phyloP scores from a whole-genome alignment of 345 rosid species.

The Clarkia xantiana region DNA sequence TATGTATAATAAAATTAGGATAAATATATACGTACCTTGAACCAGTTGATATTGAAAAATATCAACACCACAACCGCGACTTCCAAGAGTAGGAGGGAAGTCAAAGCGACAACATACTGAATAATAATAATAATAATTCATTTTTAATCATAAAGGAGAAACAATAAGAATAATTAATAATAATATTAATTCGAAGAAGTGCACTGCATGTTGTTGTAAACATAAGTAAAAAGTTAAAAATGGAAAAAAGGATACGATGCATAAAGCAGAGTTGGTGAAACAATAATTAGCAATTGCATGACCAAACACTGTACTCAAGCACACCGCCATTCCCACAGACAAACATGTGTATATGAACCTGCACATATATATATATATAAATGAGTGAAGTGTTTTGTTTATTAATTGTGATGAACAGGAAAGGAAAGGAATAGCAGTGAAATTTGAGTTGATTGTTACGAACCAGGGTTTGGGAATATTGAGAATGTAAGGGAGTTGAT shows the following conservation, averaged over 20 bases:
- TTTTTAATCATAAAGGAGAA: constrained; percentile 18
- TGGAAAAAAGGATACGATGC: constrained; percentile 30
- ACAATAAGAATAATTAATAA: neutral
- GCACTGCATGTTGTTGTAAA: too few species aligned
- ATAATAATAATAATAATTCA: too few species aligned
- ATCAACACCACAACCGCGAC: constrained; percentile 17
- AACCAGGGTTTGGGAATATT: constrained; percentile 39
- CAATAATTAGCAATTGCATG: constrained; percentile 17
- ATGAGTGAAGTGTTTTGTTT: too few species aligned
- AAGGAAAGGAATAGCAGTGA: neutral
- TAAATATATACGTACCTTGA: constrained; percentile 30
- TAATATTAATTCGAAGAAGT: neutral
- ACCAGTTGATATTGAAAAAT: constrained; percentile 37
- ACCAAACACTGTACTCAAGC: constrained; percentile 36
- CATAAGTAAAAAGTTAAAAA: neutral
- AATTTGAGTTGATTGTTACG: neutral
- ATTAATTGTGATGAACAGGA: neutral
- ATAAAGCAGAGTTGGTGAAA: constrained; percentile 20
- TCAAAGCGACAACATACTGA: constrained; percentile 25
- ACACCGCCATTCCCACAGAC: constrained; percentile 33
- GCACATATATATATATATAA: too few species aligned
- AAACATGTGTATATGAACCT: constrained; percentile 42
- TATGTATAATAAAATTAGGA: too few species aligned
- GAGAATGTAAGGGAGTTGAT: constrained; percentile 7
- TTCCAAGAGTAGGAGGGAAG: constrained; percentile 26